Evolutionary conservation across 768 basidiomycete genomes (phyloP).

Genomic region (Naganishia randhawae): DNA sequence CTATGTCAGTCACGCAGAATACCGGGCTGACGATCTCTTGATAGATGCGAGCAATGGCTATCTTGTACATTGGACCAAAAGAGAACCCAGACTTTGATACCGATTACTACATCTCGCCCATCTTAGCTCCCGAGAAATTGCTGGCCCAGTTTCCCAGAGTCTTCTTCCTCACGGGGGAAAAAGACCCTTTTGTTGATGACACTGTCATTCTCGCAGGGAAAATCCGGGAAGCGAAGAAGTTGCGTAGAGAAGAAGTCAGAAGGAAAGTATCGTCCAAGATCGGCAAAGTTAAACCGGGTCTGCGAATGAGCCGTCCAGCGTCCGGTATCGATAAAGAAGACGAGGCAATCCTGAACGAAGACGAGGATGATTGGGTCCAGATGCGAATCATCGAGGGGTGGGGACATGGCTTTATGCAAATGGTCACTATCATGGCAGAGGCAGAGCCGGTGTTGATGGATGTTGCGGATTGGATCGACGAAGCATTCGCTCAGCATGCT

Average conservation of each 20-base stretch:
- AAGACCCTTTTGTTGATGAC: conserved; percentile 93
- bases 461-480: conserved; percentile 85
- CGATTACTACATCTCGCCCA: conserved; percentile 94
- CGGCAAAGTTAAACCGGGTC: conserved; percentile 60
- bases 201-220: conserved; percentile 94
- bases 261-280: conserved; percentile 61
- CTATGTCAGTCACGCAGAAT: background rate
- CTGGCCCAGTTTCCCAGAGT: conserved; percentile 92
- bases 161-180: conserved; percentile 84
- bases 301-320: conserved; percentile 58
- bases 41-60: conserved; percentile 99
- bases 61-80: conserved; percentile 89
- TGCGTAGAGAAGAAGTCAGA: conserved; percentile 70
- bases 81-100: conserved; percentile 89
- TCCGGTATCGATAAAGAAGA: conserved; percentile 42
- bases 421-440: conserved; percentile 80
- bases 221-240: conserved; percentile 88
- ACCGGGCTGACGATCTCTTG: background rate
- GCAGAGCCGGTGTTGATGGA: conserved; percentile 73
- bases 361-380: conserved; percentile 90
- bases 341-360: conserved; percentile 57
- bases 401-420: conserved; percentile 96
- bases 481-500: conserved; percentile 58
- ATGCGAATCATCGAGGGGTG: conserved; percentile 90
- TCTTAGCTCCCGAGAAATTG: conserved; percentile 75